phyloP scores from a whole-genome alignment of 1,284 basidiomycete genomes.

The Amylostereum chailletii region DNA sequence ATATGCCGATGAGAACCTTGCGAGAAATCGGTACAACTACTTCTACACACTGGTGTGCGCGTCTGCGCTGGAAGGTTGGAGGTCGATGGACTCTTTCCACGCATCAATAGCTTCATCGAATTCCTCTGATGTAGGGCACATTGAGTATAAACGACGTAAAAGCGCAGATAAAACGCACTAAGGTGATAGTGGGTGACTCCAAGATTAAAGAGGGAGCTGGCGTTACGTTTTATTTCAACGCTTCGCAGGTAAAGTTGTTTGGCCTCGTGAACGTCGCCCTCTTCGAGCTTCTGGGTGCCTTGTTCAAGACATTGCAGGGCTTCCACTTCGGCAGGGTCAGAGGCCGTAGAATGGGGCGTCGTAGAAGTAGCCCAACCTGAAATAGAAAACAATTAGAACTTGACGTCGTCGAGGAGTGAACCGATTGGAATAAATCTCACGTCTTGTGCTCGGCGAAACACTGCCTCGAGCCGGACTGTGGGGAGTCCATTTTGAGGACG shows the following conservation, averaged over 20 bases:
- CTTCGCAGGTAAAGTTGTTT: constrained; percentile 76
- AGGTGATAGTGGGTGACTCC: constrained; percentile 87
- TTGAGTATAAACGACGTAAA: constrained; percentile 6
- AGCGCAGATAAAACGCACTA: constrained; percentile 38
- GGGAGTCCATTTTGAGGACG: neutral
- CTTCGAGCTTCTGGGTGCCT: constrained; percentile 83
- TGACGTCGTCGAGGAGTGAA: constrained; percentile 6
- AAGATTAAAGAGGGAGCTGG: constrained; percentile 81
- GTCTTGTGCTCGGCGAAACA: neutral
- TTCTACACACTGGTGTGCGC: constrained; percentile 79
- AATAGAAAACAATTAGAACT: constrained; percentile 13
- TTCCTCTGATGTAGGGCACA: constrained; percentile 50
- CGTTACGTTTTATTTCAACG: constrained; percentile 72
- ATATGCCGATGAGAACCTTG: constrained; percentile 9
- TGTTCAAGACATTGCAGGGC: constrained; percentile 79
- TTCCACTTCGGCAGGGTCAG: constrained; percentile 80
- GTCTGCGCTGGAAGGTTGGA: constrained; percentile 83
- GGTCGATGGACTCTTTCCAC: constrained; percentile 79
- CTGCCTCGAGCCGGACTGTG: neutral
- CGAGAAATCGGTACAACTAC: constrained; percentile 8
- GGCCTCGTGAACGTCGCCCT: constrained; percentile 80
- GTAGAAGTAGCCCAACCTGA: constrained; percentile 81
- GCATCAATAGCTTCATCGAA: constrained; percentile 77
- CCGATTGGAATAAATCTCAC: constrained; percentile 1
- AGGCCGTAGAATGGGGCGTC: constrained; percentile 68